Evolutionary conservation across 176 grass and related monocot species (phyloP).

Genomic region (Thinopyrum elongatum): DNA sequence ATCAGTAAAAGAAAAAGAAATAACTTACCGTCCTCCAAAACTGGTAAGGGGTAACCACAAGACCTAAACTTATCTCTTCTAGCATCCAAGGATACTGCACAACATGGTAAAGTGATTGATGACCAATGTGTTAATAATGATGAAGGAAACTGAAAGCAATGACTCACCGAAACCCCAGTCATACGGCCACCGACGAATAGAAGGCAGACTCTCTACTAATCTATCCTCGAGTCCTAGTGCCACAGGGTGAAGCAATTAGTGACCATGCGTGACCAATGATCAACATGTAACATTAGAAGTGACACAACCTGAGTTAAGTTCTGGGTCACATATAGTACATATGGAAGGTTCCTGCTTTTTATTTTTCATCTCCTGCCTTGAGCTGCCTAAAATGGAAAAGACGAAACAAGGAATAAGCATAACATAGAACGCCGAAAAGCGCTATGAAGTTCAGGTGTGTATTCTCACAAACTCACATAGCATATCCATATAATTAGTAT

Average conservation of each 20-base stretch:
- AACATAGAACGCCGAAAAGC: background rate
- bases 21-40: background rate
- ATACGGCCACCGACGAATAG: background rate
- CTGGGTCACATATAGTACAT: background rate
- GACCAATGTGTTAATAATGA: background rate
- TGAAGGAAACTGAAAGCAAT: background rate
- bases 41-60: background rate
- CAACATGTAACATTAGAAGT: background rate
- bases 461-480: background rate
- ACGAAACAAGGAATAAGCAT: background rate
- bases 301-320: background rate
- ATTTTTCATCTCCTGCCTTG: background rate
- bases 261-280: background rate
- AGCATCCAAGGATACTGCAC: background rate
- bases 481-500: background rate
- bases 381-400: constrained; percentile 7
- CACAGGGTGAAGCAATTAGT: background rate
- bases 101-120: background rate
- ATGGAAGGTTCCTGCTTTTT: background rate
- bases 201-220: background rate
- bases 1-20: background rate
- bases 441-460: background rate
- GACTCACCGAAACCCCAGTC: background rate
- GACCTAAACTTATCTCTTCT: background rate
- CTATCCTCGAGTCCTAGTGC: background rate